phyloP scores from a whole-genome alignment of 2,329 filamentous ascomycete species.

The Endothia cerciana region DNA sequence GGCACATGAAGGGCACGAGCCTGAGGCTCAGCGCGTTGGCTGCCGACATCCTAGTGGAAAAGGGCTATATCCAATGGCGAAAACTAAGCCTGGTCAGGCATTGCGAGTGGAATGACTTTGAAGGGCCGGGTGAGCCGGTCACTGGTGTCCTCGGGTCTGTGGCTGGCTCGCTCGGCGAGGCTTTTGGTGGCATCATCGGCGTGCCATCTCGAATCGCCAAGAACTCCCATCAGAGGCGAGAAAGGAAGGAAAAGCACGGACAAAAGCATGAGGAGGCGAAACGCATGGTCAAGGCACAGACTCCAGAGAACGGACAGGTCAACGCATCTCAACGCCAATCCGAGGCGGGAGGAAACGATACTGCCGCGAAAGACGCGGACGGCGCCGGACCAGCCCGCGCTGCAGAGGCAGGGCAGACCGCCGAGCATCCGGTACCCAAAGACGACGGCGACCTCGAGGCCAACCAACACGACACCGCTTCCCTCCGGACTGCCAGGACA shows the following conservation, averaged over 20 bases:
- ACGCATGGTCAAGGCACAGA: constrained; percentile 23
- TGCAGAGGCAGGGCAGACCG: constrained; percentile 31
- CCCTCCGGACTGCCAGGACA: constrained; percentile 34
- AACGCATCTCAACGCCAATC: constrained; percentile 13
- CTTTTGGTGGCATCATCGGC: constrained; percentile 65
- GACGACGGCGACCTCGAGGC: constrained; percentile 13
- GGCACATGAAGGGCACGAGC: constrained; percentile 65
- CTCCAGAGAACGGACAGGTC: constrained; percentile 31
- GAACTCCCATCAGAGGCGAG: constrained; percentile 57
- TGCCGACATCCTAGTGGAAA: constrained; percentile 65
- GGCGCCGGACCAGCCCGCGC: constrained; percentile 24
- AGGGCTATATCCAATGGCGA: constrained; percentile 65
- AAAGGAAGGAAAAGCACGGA: constrained; percentile 43
- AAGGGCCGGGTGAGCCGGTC: constrained; percentile 73
- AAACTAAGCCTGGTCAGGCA: constrained; percentile 67
- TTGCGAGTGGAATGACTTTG: constrained; percentile 77
- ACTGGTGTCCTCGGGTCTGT: constrained; percentile 68
- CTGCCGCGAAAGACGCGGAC: constrained; percentile 13
- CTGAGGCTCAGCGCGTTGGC: constrained; percentile 66
- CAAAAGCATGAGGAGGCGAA: constrained; percentile 21
- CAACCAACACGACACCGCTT: constrained; percentile 26
- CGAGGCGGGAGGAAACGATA: not conserved
- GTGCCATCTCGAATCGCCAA: constrained; percentile 66
- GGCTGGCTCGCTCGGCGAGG: constrained; percentile 59
- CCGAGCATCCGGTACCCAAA: constrained; percentile 10